Conservation (phyloP, 2,329 filamentous ascomycete genomes). For the Lithohypha guttulata region DNA sequence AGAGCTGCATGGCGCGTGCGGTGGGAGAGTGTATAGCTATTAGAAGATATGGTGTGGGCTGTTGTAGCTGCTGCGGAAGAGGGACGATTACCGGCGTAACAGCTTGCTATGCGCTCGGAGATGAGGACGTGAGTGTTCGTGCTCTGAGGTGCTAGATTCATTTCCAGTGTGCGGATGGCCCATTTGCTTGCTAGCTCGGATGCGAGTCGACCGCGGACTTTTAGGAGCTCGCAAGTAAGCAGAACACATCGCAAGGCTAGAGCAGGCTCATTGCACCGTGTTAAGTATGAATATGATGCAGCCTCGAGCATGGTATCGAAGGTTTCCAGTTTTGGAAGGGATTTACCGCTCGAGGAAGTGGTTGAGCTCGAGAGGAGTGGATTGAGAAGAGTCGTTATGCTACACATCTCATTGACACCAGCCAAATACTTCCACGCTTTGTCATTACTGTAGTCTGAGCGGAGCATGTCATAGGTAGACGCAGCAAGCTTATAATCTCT, state of each 20-base stretch:
- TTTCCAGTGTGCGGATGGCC: constrained; percentile 70
- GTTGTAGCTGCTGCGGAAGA: constrained; percentile 23
- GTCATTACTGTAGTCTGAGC: constrained; percentile 82
- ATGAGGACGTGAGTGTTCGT: constrained; percentile 66
- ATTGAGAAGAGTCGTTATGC: constrained; percentile 68
- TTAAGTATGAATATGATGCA: constrained; percentile 84
- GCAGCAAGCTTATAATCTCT: constrained; percentile 90
- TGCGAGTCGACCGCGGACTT: constrained; percentile 65
- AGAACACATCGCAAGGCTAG: constrained; percentile 68
- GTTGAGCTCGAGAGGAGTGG: constrained; percentile 37
- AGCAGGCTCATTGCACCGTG: constrained; percentile 68
- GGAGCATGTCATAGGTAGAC: constrained; percentile 81
- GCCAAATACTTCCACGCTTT: constrained; percentile 97
- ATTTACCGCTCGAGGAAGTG: constrained; percentile 43
- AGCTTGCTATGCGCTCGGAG: constrained; percentile 74
- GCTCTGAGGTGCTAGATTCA: constrained; percentile 55
- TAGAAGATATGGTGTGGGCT: constrained; percentile 53
- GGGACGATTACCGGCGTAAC: constrained; percentile 57
- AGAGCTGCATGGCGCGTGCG: constrained; percentile 76
- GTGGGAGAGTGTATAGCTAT: constrained; percentile 42
- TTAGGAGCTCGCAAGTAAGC: constrained; percentile 70
- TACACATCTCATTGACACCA: constrained; percentile 89
- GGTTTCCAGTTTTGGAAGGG: constrained; percentile 68
- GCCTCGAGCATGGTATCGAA: constrained; percentile 82
- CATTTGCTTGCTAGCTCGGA: constrained; percentile 81